Evolutionary conservation across 441 rosid genomes (phyloP).

Genomic region (Adansonia grandidieri): DNA sequence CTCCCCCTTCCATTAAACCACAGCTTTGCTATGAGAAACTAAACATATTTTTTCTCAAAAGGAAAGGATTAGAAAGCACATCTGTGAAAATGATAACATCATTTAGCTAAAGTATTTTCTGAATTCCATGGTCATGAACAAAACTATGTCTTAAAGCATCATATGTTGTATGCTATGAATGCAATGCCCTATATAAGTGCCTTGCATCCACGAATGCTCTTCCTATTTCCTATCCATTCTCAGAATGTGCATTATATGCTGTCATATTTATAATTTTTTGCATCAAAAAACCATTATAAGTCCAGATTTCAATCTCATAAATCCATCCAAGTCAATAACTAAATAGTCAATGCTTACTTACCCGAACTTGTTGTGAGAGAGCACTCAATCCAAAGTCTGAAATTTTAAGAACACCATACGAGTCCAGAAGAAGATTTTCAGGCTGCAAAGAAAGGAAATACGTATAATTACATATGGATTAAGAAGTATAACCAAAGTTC

Average conservation of each 20-base stretch:
- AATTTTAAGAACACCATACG: conserved; percentile 59
- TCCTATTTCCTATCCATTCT: neutral
- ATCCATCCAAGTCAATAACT: neutral
- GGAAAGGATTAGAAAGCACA: neutral
- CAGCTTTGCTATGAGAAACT: neutral
- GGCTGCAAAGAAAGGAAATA: conserved; percentile 45
- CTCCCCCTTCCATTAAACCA: neutral
- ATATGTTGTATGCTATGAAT: neutral
- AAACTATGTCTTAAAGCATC: neutral
- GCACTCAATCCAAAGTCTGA: conserved; percentile 83
- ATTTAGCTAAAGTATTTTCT: neutral
- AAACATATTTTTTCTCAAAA: neutral
- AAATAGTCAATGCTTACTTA: conserved; percentile 28
- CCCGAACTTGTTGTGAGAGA: conserved; percentile 60
- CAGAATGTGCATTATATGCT: neutral
- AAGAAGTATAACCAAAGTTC: neutral
- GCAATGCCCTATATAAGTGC: neutral
- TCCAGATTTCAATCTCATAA: neutral
- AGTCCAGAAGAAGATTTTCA: conserved; percentile 72
- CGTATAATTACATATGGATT: conserved; percentile 8
- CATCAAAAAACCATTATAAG: neutral
- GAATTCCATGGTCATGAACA: neutral
- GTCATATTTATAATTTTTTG: neutral
- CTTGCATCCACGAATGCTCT: neutral
- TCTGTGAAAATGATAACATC: neutral